Percentiles rank a stretch among this genome's conserved stretches.
Conservation (phyloP, 176 grass and related monocot species). For the Phragmites australis region DNA sequence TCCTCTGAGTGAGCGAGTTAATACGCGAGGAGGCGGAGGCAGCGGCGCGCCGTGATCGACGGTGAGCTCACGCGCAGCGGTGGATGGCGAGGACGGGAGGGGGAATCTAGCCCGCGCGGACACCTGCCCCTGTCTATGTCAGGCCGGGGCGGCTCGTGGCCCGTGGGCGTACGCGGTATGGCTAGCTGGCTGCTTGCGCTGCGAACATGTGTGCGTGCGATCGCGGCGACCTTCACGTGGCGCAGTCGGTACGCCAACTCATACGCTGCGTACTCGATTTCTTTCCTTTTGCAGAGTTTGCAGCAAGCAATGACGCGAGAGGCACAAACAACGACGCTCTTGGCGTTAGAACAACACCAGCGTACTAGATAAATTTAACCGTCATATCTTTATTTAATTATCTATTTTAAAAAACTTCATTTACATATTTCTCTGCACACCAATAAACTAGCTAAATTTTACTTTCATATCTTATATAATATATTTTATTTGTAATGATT, state of each 20-base stretch:
- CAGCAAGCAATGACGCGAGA: not conserved
- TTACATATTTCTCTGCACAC: too few species aligned
- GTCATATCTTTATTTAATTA: too few species aligned
- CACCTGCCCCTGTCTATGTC: constrained; percentile 15
- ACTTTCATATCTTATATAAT: too few species aligned
- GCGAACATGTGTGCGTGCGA: constrained; percentile 35
- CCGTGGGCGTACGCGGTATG: not conserved
- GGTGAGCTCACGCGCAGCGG: not conserved
- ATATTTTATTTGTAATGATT: too few species aligned
- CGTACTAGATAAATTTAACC: too few species aligned
- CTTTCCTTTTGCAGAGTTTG: too few species aligned
- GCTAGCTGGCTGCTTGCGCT: not conserved
- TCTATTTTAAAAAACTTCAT: too few species aligned
- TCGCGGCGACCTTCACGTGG: constrained; percentile 40
- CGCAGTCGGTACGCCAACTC: constrained; percentile 31
- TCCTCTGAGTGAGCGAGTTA: too few species aligned
- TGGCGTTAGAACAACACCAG: too few species aligned
- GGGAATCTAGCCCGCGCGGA: constrained; percentile 7
- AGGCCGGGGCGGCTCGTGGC: not conserved
- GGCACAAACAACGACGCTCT: not conserved
- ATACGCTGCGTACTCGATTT: not conserved
- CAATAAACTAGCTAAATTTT: too few species aligned
- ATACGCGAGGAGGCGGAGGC: not conserved
- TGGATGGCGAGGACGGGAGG: not conserved
- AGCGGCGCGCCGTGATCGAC: constrained; percentile 23